Evolutionary conservation across 805 yeast species (phyloP).

Genomic region (Metschnikowia hibisci): DNA sequence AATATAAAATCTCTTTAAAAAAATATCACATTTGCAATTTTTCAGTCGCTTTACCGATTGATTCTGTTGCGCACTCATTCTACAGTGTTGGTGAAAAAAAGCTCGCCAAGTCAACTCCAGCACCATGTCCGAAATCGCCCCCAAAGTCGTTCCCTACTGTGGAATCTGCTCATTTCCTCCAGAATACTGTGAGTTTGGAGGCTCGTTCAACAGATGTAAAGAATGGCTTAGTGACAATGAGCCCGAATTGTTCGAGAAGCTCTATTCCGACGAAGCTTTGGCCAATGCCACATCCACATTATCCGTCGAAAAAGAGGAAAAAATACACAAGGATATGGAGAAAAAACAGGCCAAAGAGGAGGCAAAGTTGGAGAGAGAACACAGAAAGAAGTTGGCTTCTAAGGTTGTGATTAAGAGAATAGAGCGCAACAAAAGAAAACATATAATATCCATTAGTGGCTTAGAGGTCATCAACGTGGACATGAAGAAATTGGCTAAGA

Average conservation of each 20-base stretch:
- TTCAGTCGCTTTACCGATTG: too few species aligned
- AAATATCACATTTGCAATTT: too few species aligned
- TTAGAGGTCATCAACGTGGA: conserved; percentile 86
- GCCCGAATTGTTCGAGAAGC: conserved; percentile 49
- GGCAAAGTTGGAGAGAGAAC: conserved; percentile 77
- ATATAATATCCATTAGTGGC: conserved; percentile 80
- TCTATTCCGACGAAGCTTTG: conserved; percentile 60
- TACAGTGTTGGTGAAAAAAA: conserved; percentile 3
- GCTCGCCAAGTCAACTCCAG: not conserved
- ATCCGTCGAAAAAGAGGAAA: conserved; percentile 73
- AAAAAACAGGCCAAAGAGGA: conserved; percentile 85
- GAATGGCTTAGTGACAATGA: conserved; percentile 69
- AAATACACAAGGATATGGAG: conserved; percentile 74
- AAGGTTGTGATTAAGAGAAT: conserved; percentile 81
- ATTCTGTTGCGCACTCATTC: not conserved
- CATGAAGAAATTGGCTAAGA: conserved; percentile 85
- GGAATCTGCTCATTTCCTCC: conserved; percentile 82
- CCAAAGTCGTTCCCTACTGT: conserved; percentile 57
- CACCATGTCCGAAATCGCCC: conserved; percentile 28
- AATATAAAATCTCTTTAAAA: too few species aligned
- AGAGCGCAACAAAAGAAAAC: conserved; percentile 86
- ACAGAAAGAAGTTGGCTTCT: conserved; percentile 71
- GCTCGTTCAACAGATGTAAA: conserved; percentile 74
- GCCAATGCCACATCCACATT: conserved; percentile 57
- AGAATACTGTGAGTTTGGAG: conserved; percentile 90